These are phyloP conservation scores for Serendipita sp. DNA, from an alignment of 768 basidiomycete genomes.

Conservation along the genomic window DNA sequence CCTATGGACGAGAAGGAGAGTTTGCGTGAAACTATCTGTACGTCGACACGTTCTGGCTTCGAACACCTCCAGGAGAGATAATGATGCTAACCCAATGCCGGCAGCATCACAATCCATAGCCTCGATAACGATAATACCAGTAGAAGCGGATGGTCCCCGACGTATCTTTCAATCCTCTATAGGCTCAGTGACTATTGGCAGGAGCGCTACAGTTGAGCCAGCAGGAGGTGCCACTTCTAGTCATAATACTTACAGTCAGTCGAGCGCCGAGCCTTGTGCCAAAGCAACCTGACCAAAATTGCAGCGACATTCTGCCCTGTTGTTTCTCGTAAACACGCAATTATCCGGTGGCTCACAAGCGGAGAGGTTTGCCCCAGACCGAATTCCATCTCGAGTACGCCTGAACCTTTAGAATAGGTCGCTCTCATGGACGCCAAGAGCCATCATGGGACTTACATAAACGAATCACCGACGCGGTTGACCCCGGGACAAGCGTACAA, in stretches of 20 bases:
- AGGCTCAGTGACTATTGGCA: neutral
- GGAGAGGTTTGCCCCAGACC: neutral
- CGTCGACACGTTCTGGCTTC: neutral
- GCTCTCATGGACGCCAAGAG: neutral
- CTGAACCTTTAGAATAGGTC: neutral
- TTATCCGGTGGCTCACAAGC: neutral
- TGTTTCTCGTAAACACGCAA: neutral
- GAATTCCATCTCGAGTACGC: no score
- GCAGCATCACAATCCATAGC: neutral
- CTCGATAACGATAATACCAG: neutral
- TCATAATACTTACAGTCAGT: neutral
- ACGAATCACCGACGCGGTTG: neutral
- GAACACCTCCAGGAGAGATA: neutral
- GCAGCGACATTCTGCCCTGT: neutral
- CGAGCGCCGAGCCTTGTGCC: neutral
- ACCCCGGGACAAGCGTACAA: neutral
- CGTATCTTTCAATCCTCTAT: neutral
- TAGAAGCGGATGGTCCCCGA: neutral
- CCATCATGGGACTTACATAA: constrained; percentile 1
- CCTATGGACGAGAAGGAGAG: neutral
- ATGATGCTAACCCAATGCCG: neutral
- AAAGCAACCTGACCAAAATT: neutral
- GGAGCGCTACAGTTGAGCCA: neutral
- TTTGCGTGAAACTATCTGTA: neutral
- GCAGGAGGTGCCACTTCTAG: neutral